Evolutionary conservation across 768 basidiomycete genomes (phyloP), one percentile per base, ranked within the genome.

Genomic region (Suillus luteus): DNA sequence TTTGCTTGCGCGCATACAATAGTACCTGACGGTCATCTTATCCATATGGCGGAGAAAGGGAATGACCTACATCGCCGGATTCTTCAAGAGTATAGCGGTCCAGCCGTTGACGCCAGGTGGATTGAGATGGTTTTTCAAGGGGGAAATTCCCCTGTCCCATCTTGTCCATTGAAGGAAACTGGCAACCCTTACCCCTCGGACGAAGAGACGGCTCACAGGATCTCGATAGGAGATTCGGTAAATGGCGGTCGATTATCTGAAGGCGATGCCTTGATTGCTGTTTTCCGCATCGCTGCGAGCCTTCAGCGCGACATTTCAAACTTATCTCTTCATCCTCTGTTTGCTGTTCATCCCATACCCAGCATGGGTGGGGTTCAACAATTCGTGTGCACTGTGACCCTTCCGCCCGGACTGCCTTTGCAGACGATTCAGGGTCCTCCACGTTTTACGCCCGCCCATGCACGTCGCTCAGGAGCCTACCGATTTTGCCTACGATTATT

Each of bases 11-110:
- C 83, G 37, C 78, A 79, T 38, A 78, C 84, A 46, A 71, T 78
- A 54, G 82, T 81, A 9, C 74, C 78, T 48, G 78, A 81, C 62
- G 81, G 85, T 64, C 82, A 85, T 69, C 68, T 90, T 48, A 73
- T 92, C 7, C 82, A 90, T 69, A 83, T 92, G 83, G 80, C 82
- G 24, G 86, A 91, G 71, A 78, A 81, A 65, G 82, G 79, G 4
- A 87, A 86, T 65, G 83, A 85, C 63, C 67, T 72, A 15, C 87
- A 90, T 67, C 83, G 82, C 27, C 83, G 80, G 49, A 78, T 82
- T 41, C 62, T 91, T n/a, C 76, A 80, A 31, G 77, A 72, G 35
- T 76, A 81, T 15, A 79, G 80, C 8, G 77, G 76, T 40, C 66
- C 77, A 14, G 76, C 80, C 60, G 71, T 78, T 10, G 73, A 75